phyloP scores from a whole-genome alignment of 345 rosid species.

The Brassica cretica region DNA sequence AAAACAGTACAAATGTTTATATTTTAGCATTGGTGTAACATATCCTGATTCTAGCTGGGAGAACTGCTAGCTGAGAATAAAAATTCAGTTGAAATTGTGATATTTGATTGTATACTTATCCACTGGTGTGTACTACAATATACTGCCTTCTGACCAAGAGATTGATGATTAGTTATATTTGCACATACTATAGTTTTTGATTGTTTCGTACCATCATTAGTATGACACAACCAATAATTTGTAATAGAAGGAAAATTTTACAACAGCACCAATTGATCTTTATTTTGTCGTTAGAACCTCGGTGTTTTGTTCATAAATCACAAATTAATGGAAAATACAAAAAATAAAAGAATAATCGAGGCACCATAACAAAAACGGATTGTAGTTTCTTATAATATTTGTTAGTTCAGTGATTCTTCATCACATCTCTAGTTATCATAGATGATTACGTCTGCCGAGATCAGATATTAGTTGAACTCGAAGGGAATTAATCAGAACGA shows the following conservation, averaged over 20 bases:
- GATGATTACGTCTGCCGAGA: conserved; percentile 1
- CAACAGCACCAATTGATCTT: neutral
- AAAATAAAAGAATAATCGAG: neutral
- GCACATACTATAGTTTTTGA: neutral
- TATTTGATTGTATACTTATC: neutral
- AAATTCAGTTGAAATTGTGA: neutral
- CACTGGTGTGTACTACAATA: neutral
- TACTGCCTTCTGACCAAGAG: neutral
- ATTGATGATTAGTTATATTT: neutral
- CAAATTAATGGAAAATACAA: neutral
- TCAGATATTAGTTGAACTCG: neutral
- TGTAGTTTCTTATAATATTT: neutral
- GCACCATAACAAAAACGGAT: neutral
- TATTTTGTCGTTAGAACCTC: neutral
- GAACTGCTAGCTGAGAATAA: neutral
- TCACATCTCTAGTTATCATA: neutral
- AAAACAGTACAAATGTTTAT: neutral
- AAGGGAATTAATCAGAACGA: neutral
- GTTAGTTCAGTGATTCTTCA: neutral
- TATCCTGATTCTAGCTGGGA: neutral
- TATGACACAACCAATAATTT: neutral
- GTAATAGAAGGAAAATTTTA: neutral
- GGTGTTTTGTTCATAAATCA: neutral
- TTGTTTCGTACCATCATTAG: neutral
- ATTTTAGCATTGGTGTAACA: neutral